Percentiles rank a stretch among this genome's conserved stretches.
Evolutionary conservation across 352 stramenopile genomes (phyloP).

Genomic region (Chrysophaeum taylorii): DNA sequence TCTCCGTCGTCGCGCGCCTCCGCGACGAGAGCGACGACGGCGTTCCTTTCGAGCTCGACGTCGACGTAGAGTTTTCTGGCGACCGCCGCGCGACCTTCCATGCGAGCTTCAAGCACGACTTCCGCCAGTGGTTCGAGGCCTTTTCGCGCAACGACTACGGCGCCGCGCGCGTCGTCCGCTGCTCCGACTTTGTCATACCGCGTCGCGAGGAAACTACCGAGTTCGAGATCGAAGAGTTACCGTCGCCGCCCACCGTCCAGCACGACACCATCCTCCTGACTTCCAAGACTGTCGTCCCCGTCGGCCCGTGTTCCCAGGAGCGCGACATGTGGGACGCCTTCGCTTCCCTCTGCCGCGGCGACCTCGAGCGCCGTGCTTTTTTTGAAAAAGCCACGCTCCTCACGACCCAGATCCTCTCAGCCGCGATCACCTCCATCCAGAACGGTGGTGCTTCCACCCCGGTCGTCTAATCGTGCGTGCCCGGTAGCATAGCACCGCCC

Average conservation of each 20-base stretch:
- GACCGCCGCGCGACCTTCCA: slow-evolving; percentile 31
- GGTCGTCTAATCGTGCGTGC: too few relatives aligned
- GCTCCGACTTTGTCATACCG: slow-evolving; percentile 30
- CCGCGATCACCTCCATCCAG: too few relatives aligned
- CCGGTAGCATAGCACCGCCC: too few relatives aligned
- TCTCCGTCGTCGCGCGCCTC: slow-evolving; percentile 24
- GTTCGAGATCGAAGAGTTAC: slow-evolving; percentile 15
- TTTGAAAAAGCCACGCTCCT: too few relatives aligned
- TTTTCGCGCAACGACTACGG: not conserved
- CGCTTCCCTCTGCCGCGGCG: too few relatives aligned
- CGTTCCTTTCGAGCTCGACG: slow-evolving; percentile 39
- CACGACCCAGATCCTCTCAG: too few relatives aligned
- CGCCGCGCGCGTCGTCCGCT: not conserved
- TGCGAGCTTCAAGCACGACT: slow-evolving; percentile 36
- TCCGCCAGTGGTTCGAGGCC: slow-evolving; percentile 29
- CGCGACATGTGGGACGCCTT: slow-evolving; percentile 13
- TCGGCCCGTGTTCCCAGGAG: slow-evolving; percentile 14
- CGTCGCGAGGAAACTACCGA: not conserved
- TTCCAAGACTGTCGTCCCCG: not conserved
- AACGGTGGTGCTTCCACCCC: too few relatives aligned
- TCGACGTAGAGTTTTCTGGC: slow-evolving; percentile 32
- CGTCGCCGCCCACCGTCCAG: not conserved
- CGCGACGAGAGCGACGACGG: slow-evolving; percentile 30
- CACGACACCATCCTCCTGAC: slow-evolving; percentile 5
- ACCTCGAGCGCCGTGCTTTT: too few relatives aligned